These are phyloP conservation scores for Medakamo hakoo DNA, from an alignment of 139 green algal species.

Conservation along the genomic window DNA sequence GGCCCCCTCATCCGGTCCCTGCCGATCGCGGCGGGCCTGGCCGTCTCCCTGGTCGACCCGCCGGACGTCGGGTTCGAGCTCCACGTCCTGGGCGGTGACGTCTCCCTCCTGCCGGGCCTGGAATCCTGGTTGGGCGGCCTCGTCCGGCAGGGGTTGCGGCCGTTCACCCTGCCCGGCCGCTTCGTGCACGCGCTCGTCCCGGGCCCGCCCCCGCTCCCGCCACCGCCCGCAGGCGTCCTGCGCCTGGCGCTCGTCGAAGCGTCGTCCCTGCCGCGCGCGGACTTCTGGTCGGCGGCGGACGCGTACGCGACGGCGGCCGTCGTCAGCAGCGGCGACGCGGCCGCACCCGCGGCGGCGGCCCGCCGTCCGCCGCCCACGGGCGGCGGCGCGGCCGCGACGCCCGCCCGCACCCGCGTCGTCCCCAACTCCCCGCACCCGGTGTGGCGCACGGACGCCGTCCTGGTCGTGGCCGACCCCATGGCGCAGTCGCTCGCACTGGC, in stretches of 20 bases:
- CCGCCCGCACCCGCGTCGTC: not conserved
- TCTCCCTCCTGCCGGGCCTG: conserved; percentile 20
- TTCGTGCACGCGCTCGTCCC: not conserved
- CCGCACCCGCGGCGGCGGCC: no score
- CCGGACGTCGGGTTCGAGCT: conserved; percentile 23
- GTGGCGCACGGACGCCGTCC: no score
- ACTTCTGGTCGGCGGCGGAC: not conserved
- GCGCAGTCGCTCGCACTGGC: no score
- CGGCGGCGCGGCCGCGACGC: no score
- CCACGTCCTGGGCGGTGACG: conserved; percentile 17
- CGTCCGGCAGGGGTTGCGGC: conserved; percentile 13
- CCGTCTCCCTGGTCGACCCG: conserved; percentile 14
- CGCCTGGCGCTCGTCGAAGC: not conserved
- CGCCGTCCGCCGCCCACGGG: no score
- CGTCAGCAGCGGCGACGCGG: no score
- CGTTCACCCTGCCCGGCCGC: conserved; percentile 14
- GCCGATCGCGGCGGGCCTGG: not conserved
- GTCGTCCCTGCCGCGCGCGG: not conserved
- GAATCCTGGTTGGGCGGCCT: conserved; percentile 23
- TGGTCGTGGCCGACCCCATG: no score
- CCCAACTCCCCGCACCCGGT: not conserved
- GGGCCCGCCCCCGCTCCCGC: no score
- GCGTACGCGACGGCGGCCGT: not conserved
- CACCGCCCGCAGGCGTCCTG: not conserved
- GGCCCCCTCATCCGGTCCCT: not conserved